phyloP scores from a whole-genome alignment of 169 alveolate species.

The Miamiensis avidus region DNA sequence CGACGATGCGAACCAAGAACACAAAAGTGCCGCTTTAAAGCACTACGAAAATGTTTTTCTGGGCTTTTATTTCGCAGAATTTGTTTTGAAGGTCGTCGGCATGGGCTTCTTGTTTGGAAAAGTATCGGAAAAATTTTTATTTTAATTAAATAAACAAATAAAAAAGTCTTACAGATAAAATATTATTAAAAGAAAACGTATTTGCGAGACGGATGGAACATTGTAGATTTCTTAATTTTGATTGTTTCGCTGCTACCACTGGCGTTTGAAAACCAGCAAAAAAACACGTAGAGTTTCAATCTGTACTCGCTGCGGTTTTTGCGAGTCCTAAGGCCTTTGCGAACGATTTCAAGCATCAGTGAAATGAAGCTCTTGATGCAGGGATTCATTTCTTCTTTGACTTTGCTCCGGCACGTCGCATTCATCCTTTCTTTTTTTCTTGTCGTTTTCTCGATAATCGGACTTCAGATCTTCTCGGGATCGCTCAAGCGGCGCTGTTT shows the following conservation, averaged over 20 bases:
- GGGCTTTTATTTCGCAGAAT: conserved; percentile 61
- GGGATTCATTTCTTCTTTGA: conserved; percentile 57
- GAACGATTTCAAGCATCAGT: conserved; percentile 68
- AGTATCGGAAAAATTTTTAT: conserved; percentile 17
- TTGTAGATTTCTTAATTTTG: conserved; percentile 67
- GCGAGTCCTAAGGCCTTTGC: conserved; percentile 68
- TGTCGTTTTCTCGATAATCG: conserved; percentile 71
- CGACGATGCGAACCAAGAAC: conserved; percentile 60
- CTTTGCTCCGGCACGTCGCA: conserved; percentile 54
- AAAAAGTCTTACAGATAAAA: too few relatives aligned
- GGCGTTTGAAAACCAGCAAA: conserved; percentile 28
- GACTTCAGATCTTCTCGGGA: conserved; percentile 72
- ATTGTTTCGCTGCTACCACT: conserved; percentile 54
- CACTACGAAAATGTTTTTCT: conserved; percentile 54
- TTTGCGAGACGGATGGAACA: conserved; percentile 72
- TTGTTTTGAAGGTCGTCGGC: conserved; percentile 59
- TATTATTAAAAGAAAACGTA: too few relatives aligned
- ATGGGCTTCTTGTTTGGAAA: conserved; percentile 55
- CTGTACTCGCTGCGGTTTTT: conserved; percentile 66
- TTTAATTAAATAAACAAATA: too few relatives aligned
- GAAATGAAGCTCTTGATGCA: conserved; percentile 57
- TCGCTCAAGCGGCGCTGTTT: conserved; percentile 60
- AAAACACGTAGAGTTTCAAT: too few relatives aligned
- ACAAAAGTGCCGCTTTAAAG: conserved; percentile 22
- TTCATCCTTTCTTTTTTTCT: conserved; percentile 59